Conservation (phyloP, 352 stramenopile genomes). For the Phytophthora sp. region DNA sequence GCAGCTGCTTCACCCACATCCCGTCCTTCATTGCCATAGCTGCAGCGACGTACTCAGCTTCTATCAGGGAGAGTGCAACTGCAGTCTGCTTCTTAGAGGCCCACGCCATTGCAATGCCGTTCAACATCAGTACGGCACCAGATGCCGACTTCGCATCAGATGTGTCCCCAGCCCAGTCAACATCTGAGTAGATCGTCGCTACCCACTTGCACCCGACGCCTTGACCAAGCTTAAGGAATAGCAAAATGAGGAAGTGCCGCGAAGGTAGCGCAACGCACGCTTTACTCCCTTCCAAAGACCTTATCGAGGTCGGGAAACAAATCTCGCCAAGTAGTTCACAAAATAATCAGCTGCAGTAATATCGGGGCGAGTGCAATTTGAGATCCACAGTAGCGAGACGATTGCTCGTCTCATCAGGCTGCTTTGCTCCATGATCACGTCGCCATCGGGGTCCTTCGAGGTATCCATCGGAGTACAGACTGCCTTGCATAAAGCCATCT, state of each 20-base stretch:
- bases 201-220: neutral
- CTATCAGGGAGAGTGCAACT: slow-evolving; percentile 17
- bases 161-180: slow-evolving; percentile 10
- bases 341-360: slow-evolving; percentile 3
- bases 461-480: slow-evolving; percentile 4
- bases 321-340: neutral
- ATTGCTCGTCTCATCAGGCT: neutral
- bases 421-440: neutral
- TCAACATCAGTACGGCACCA: slow-evolving; percentile 11
- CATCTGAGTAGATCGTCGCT: slow-evolving; percentile 7
- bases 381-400: slow-evolving; percentile 2
- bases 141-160: slow-evolving; percentile 10
- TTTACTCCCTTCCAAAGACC: slow-evolving; percentile 12
- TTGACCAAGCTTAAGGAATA: slow-evolving; percentile 9
- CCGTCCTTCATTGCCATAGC: slow-evolving; percentile 13
- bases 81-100: slow-evolving; percentile 5
- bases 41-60: slow-evolving; percentile 20
- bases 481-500: slow-evolving; percentile 1
- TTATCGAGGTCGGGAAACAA: neutral
- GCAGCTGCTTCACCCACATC: slow-evolving; percentile 7
- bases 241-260: neutral
- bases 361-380: neutral
- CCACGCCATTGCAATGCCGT: slow-evolving; percentile 11
- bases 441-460: neutral
- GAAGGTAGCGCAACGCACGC: slow-evolving; percentile 2